Conservation (phyloP, 305 asterid species). For the Fraxinus latifolia region DNA sequence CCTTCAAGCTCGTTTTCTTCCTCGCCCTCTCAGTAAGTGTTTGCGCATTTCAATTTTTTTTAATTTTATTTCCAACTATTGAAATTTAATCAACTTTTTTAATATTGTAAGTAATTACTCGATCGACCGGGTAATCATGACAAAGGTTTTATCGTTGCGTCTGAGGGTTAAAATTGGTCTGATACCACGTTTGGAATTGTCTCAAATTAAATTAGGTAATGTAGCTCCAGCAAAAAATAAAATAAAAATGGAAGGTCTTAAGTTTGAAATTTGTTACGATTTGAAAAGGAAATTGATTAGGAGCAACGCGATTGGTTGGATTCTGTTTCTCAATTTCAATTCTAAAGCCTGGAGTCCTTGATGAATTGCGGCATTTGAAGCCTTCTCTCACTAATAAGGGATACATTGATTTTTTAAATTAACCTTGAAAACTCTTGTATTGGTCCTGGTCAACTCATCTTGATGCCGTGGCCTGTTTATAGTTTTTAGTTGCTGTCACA, state of each 20-base stretch:
- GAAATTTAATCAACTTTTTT: background rate
- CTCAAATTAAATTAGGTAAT: constrained; percentile 3
- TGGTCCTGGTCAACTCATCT: background rate
- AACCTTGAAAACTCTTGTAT: background rate
- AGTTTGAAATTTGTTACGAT: background rate
- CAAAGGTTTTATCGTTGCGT: background rate
- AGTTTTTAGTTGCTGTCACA: background rate
- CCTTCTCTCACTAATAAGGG: background rate
- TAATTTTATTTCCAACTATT: background rate
- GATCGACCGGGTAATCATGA: background rate
- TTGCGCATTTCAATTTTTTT: background rate
- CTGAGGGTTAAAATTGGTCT: background rate
- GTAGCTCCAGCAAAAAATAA: background rate
- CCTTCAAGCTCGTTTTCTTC: constrained; percentile 97
- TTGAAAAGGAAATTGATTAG: background rate
- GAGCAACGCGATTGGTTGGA: background rate
- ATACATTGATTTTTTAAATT: background rate
- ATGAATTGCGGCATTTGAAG: background rate
- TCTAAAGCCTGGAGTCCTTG: background rate
- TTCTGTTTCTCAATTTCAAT: background rate
- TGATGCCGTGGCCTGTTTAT: background rate
- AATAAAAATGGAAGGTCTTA: background rate
- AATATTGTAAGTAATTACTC: constrained; percentile 8
- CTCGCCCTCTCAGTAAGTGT: constrained; percentile 82
- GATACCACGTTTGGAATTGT: background rate